Base-by-base conservation (phyloP, 345 rosid genomes). In the Nephelium lappaceum region DNA sequence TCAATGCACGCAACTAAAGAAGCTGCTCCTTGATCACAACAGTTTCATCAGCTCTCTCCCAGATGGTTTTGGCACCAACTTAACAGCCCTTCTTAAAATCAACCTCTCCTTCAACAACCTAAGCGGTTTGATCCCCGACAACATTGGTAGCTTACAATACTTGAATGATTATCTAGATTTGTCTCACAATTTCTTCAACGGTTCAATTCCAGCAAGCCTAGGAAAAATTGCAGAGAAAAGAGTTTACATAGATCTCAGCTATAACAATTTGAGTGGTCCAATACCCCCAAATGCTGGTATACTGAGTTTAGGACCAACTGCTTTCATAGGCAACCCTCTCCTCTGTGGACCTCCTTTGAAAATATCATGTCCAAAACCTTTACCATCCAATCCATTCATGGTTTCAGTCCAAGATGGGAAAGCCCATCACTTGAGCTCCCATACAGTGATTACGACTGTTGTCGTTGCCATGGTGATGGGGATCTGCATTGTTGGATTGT, bases 321-420 rank as follows among this genome's bases (percentile, higher is more conserved):
- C 98, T 71, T 96, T 93, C 78, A 77, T 86, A 42, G 91, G 91
- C 15, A 96, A 96, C 80, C 89, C 89, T 64, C 74, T 66, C 47
- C 97, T 94, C 55, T 94, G 99, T 45, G 98, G 98, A 67, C 81
- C 76, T 9, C 97, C 98, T 4, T 65, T 92, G 80, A 88, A 89
- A 45, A 66, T 83, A 31, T 15, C 85, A 60, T 95, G 99, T 58
- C 62, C 65, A 60, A 60, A 85, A 24, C 77, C 89, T 61, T 66
- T 72, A 19, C 51, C 82, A 1, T 63, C 57, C 24, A 71, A 87
- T 3, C 85, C 84, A 51, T 65, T 73, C 43, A 78, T 75, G 41
- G 23, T 18, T 14, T 69, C 71, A 51, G 41, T 58, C 24, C 23
- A 60, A 19, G n/a, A 8, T 21, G 10, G 77, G 67, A 84, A 81